A percentile compares a stretch with the other conserved stretches of the same genome.
These are phyloP conservation scores for Fusarium sp. DNA, from an alignment of 2,329 filamentous ascomycete species.

Conservation along the genomic window DNA sequence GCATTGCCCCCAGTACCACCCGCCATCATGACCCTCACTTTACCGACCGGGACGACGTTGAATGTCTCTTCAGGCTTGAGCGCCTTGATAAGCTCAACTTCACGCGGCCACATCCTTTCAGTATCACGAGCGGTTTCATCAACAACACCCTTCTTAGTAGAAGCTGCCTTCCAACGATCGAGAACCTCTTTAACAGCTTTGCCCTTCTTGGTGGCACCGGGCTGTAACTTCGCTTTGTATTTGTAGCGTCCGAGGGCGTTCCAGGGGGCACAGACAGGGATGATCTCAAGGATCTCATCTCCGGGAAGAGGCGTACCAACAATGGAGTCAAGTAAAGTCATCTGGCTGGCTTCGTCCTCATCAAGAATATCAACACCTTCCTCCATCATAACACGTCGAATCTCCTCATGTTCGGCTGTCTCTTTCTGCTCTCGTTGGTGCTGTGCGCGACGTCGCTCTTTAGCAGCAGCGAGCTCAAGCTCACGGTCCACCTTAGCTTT, in stretches of 20 bases:
- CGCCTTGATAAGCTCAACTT: slow-evolving; percentile 83
- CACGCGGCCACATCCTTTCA: slow-evolving; percentile 84
- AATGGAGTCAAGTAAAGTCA: slow-evolving; percentile 72
- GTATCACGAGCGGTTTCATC: slow-evolving; percentile 69
- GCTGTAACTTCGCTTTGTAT: slow-evolving; percentile 95
- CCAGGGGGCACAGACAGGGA: slow-evolving; percentile 74
- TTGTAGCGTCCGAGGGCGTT: slow-evolving; percentile 75
- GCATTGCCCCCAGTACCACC: slow-evolving; percentile 50
- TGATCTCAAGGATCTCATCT: slow-evolving; percentile 79
- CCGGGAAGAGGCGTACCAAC: slow-evolving; percentile 81
- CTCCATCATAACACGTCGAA: slow-evolving; percentile 67
- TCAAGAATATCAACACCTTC: slow-evolving; percentile 68
- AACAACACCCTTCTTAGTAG: slow-evolving; percentile 64
- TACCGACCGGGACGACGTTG: slow-evolving; percentile 81
- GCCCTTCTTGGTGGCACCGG: slow-evolving; percentile 88
- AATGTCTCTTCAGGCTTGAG: slow-evolving; percentile 85
- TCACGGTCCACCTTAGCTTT: slow-evolving; percentile 74
- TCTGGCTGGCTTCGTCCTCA: slow-evolving; percentile 64
- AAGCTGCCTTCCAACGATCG: slow-evolving; percentile 78
- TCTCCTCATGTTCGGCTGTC: slow-evolving; percentile 80
- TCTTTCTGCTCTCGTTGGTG: slow-evolving; percentile 80
- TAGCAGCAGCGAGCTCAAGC: slow-evolving; percentile 73
- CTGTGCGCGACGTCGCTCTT: slow-evolving; percentile 80
- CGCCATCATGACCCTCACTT: slow-evolving; percentile 79
- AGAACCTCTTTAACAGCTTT: slow-evolving; percentile 93